A percentile compares a stretch with the other conserved stretches of the same genome.
Evolutionary conservation across 495 filamentous ascomycete species (phyloP).

Genomic region (Zalerion maritima): DNA sequence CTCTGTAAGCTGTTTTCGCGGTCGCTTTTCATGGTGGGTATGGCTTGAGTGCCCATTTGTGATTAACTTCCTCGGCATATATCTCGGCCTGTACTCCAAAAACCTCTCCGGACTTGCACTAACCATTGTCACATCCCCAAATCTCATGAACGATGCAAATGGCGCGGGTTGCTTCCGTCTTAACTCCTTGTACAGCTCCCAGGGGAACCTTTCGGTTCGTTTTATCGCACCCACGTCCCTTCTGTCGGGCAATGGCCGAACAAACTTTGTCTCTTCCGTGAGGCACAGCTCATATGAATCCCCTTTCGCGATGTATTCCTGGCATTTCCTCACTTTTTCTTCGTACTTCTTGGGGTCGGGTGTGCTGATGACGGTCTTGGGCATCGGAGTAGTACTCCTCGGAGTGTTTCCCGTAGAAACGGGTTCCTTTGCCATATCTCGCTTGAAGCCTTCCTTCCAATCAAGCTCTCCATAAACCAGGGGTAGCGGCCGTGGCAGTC

Average conservation of each 20-base stretch:
- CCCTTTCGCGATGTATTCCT: conserved; percentile 56
- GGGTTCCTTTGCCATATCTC: too few relatives aligned
- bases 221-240: too few relatives aligned
- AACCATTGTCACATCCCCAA: conserved; percentile 55
- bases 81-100: conserved; percentile 54
- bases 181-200: conserved; percentile 59
- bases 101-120: conserved; percentile 89
- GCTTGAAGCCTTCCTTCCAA: conserved; percentile 5
- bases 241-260: too few relatives aligned
- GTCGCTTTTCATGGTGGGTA: not conserved
- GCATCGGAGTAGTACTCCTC: conserved; percentile 7
- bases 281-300: conserved; percentile 92
- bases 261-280: conserved; percentile 56
- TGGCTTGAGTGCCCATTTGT: not conserved
- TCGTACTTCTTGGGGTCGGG: conserved; percentile 46
- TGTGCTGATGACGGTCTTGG: conserved; percentile 16
- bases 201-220: conserved; percentile 24
- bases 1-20: too few relatives aligned
- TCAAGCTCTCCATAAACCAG: too few relatives aligned
- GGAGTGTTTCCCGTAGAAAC: conserved; percentile 11
- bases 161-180: conserved; percentile 66
- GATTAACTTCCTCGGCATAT: too few relatives aligned
- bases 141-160: conserved; percentile 68
- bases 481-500: too few relatives aligned
- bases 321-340: conserved; percentile 49